Conservation (phyloP, 805 yeast species). For the Teunomyces tritomae region DNA sequence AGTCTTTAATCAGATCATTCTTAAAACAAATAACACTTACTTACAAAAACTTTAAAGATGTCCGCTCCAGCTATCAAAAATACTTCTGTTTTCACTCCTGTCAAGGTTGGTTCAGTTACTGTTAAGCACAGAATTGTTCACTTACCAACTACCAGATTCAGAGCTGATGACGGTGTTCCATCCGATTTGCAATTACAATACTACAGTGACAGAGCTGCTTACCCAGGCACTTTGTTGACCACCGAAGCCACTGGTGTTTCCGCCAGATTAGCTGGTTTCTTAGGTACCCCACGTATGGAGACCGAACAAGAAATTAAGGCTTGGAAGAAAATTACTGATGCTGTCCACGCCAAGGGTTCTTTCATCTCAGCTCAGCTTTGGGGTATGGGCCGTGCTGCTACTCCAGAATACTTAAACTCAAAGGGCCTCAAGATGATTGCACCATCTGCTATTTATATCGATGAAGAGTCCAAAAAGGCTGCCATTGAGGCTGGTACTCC, state of each 20-base stretch:
- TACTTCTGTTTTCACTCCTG: conserved; percentile 42
- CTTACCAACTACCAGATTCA: conserved; percentile 52
- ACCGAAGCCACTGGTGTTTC: conserved; percentile 36
- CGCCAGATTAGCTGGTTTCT: conserved; percentile 32
- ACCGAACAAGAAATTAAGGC: conserved; percentile 22
- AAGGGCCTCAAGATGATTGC: conserved; percentile 16
- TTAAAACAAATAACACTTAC: no score
- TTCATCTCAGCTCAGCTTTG: conserved; percentile 13
- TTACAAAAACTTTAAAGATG: not conserved
- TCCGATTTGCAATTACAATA: conserved; percentile 49
- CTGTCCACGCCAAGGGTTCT: conserved; percentile 14
- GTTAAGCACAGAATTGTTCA: conserved; percentile 43
- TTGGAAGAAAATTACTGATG: conserved; percentile 22
- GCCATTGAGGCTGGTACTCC: conserved; percentile 26
- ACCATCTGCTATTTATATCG: conserved; percentile 15
- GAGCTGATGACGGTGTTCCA: conserved; percentile 43
- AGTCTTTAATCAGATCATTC: no score
- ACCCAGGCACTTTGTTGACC: conserved; percentile 57
- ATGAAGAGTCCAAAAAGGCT: conserved; percentile 23
- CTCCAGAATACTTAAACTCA: conserved; percentile 21
- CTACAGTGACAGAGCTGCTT: conserved; percentile 53
- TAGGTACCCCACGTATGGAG: conserved; percentile 16
- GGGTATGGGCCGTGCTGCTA: conserved; percentile 23
- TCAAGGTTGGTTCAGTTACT: conserved; percentile 28
- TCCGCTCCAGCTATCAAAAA: conserved; percentile 16